A percentile compares a stretch with the other conserved stretches of the same genome.
phyloP scores from a whole-genome alignment of 2,329 filamentous ascomycete species.

The Cadophora luteo-olivacea region DNA sequence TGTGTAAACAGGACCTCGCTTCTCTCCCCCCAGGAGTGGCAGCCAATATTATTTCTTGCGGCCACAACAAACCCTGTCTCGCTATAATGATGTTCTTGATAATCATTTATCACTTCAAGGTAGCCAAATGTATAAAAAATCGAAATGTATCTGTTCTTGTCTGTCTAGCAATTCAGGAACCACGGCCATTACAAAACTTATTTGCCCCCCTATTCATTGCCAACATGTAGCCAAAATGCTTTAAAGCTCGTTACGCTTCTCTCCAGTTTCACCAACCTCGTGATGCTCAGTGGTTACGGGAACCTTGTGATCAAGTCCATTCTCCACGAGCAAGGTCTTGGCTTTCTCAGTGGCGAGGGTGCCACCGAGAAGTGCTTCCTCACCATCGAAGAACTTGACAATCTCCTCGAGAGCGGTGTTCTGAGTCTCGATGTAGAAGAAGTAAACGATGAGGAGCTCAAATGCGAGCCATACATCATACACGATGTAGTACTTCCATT shows the following conservation, averaged over 20 bases:
- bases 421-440: conserved; percentile 50
- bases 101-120: neutral
- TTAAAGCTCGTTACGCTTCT: conserved; percentile 9
- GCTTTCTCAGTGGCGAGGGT: conserved; percentile 37
- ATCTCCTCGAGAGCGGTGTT: conserved; percentile 54
- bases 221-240: neutral
- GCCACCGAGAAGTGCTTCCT: conserved; percentile 46
- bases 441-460: conserved; percentile 39
- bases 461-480: conserved; percentile 47
- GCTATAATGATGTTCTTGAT: conserved; percentile 1
- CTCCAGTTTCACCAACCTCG: conserved; percentile 8
- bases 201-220: neutral
- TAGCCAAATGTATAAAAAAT: neutral
- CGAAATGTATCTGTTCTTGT: neutral
- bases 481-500: conserved; percentile 53
- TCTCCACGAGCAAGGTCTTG: conserved; percentile 30
- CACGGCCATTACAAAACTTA: neutral
- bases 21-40: neutral
- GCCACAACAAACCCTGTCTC: too few species aligned
- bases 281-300: conserved; percentile 11
- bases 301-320: conserved; percentile 19
- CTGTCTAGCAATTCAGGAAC: neutral
- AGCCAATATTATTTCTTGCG: too few species aligned
- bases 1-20: neutral
- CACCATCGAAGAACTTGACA: conserved; percentile 52